Base-by-base conservation (phyloP, 345 rosid genomes). In the Excoecaria agallocha region DNA sequence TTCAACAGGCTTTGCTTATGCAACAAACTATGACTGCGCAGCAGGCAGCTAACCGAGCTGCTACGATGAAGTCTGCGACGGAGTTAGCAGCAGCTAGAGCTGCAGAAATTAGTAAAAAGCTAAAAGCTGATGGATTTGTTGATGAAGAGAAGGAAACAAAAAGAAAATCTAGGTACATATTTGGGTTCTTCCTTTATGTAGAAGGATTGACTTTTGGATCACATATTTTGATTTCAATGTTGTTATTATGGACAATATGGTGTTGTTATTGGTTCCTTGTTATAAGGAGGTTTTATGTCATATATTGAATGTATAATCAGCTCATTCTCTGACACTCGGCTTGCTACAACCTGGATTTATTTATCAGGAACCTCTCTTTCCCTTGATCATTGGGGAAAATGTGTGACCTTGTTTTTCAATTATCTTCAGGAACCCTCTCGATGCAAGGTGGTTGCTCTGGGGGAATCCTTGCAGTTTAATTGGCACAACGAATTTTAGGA, bases 71-170 rank as follows among this genome's bases (percentile, higher is more conserved):
- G 89, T 89, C 98, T 80, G 98, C 98, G 60, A 89, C 98, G 22
- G 98, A 94, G 84, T 82, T 93, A 75, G 98, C 98, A 13, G 93
- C 98, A 58, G 97, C 98, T 17, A 91, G 97, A 82, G 98, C 98
- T 78, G 97, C 97, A 45, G 98, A 94, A 85, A 94, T 94, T 71
- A 94, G 97, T 79, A 90, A 74, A 82, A 94, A 87, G 85, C 78
- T 92, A 81, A 92, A 86, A 78, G 95, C 90, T 81, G 96, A 94
- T 77, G 98, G 98, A 68, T 59, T 81, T 79, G 87, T 73, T 59
- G 77, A 49, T 46, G 94, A 88, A 69, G 98, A 90, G 75, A 79
- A 82, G 73, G 92, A 86, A 82, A 77, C 78, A 48, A 82, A 82
- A 69, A 78, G 58, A 74, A 86, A 91, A 77, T 84, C 98, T 39